Evolutionary conservation across 768 basidiomycete species (phyloP).

Genomic region (Amanita rubescens): DNA sequence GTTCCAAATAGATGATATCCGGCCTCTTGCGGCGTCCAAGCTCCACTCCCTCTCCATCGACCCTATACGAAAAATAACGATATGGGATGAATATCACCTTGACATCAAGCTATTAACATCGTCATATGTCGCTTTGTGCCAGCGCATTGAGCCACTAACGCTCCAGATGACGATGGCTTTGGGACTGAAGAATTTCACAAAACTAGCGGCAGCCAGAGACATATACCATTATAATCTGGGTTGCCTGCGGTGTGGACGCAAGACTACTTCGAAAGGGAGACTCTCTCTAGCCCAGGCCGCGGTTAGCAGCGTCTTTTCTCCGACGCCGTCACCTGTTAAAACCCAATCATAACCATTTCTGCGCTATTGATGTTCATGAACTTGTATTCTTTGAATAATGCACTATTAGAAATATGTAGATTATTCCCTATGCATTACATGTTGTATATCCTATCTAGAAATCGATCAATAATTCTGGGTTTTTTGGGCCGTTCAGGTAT

Average conservation of each 20-base stretch:
- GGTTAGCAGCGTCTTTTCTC: neutral
- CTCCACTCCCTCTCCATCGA: conserved; percentile 23
- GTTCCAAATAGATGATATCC: conserved; percentile 25
- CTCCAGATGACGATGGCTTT: conserved; percentile 25
- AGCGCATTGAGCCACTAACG: conserved; percentile 25
- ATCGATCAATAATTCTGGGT: conserved; percentile 3
- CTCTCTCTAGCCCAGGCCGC: conserved; percentile 1
- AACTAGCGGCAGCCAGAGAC: conserved; percentile 25
- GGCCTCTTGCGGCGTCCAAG: conserved; percentile 20
- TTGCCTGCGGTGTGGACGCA: conserved; percentile 10
- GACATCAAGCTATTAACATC: conserved; percentile 22
- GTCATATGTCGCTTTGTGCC: conserved; percentile 22
- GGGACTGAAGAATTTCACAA: conserved; percentile 26
- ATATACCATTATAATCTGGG: conserved; percentile 23
- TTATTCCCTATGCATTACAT: neutral
- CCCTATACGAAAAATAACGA: conserved; percentile 26
- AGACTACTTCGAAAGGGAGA: neutral
- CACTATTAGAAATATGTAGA: neutral
- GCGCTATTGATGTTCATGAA: neutral
- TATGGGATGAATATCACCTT: conserved; percentile 29
- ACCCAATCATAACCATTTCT: neutral
- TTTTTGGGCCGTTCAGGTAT: conserved; percentile 10
- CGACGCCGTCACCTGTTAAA: neutral
- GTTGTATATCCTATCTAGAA: conserved; percentile 5
- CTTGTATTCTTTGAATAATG: neutral